These are phyloP conservation scores for Stenocarpella maydis DNA, from an alignment of 2,329 filamentous ascomycete genomes.

Conservation along the genomic window DNA sequence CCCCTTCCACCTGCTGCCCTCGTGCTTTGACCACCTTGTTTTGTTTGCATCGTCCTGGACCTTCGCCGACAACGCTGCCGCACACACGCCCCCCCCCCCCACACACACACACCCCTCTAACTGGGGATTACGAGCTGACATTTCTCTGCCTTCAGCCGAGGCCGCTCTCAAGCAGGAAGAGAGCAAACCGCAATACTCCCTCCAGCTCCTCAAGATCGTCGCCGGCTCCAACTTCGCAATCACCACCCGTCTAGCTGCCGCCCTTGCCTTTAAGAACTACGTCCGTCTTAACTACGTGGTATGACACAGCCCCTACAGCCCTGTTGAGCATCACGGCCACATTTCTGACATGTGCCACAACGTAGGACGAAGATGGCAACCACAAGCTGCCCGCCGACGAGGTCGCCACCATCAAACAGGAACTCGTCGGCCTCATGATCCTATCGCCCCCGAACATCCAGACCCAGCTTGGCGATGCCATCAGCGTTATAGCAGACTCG, in stretches of 20 bases:
- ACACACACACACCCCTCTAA: background rate
- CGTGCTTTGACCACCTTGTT: background rate
- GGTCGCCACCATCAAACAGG: slow-evolving; percentile 89
- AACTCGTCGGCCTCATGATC: slow-evolving; percentile 97
- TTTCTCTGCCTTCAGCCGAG: slow-evolving; percentile 70
- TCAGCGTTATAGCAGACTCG: slow-evolving; percentile 96
- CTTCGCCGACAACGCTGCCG: background rate
- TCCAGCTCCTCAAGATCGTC: slow-evolving; percentile 89
- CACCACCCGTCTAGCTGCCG: slow-evolving; percentile 85
- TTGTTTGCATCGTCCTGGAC: slow-evolving; percentile 26
- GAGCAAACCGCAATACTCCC: slow-evolving; percentile 84
- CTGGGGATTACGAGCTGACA: slow-evolving; percentile 11
- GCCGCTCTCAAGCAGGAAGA: slow-evolving; percentile 80
- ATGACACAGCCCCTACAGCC: slow-evolving; percentile 45
- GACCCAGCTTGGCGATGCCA: slow-evolving; percentile 92
- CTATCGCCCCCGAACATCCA: slow-evolving; percentile 87
- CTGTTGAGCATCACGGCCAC: background rate
- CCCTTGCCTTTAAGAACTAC: slow-evolving; percentile 98
- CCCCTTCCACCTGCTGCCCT: background rate
- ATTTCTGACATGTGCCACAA: slow-evolving; percentile 28
- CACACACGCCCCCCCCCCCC: background rate
- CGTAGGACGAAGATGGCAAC: slow-evolving; percentile 85
- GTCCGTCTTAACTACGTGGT: slow-evolving; percentile 92
- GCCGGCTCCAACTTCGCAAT: slow-evolving; percentile 74
- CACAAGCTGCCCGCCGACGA: slow-evolving; percentile 87